Evolutionary conservation across 106 monocot genomes (phyloP).

Genomic region (Allium cepa): DNA sequence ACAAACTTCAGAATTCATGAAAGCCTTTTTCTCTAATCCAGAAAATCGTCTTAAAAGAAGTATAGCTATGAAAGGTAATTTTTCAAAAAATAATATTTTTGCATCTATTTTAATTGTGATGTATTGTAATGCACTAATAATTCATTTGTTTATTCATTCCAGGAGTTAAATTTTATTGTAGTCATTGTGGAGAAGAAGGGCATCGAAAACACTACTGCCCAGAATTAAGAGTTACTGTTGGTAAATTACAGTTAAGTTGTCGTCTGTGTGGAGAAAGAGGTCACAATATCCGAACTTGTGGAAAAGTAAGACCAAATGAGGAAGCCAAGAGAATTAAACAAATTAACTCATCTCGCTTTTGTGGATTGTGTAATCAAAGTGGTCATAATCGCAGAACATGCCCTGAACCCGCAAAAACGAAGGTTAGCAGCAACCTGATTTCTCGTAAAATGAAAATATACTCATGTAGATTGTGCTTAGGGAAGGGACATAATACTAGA

Average conservation of each 20-base stretch:
- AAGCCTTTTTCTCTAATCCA: conserved; percentile 68
- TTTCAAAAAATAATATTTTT: background rate
- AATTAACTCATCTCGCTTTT: conserved; percentile 10
- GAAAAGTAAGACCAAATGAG: conserved; percentile 13
- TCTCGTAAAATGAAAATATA: conserved; percentile 27
- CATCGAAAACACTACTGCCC: conserved; percentile 75
- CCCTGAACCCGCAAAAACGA: conserved; percentile 4
- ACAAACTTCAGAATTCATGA: conserved; percentile 71
- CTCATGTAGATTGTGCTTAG: conserved; percentile 40
- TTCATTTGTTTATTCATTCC: background rate
- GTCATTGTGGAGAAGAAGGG: conserved; percentile 71
- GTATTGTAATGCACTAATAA: background rate
- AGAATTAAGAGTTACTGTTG: conserved; percentile 21
- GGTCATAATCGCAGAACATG: conserved; percentile 72
- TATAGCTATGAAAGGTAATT: conserved; percentile 78
- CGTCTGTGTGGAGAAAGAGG: conserved; percentile 52
- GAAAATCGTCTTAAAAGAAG: conserved; percentile 90
- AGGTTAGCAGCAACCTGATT: conserved; percentile 3
- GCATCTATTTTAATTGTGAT: background rate
- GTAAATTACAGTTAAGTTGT: conserved; percentile 35
- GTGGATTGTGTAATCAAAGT: conserved; percentile 38
- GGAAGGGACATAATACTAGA: conserved; percentile 66
- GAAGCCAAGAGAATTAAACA: conserved; percentile 9
- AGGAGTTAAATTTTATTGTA: conserved; percentile 83
- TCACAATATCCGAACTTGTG: conserved; percentile 66